Conservation (phyloP, 768 basidiomycete species). For the Termitomyces sp. region DNA sequence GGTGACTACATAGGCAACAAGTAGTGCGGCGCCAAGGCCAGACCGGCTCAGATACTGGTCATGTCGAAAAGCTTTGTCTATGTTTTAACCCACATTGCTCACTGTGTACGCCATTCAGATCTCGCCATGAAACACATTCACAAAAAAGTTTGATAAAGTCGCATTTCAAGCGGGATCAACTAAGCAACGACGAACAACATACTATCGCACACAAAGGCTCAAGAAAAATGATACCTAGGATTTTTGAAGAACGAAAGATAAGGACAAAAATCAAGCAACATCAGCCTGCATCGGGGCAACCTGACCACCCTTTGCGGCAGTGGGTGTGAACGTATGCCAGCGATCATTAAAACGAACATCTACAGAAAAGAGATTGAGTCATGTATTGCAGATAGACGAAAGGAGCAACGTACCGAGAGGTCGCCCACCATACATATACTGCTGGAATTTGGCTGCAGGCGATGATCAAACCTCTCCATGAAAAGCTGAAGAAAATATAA, state of each 20-base stretch:
- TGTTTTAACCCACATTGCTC: no score
- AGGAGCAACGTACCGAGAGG: conserved; percentile 61
- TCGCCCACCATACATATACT: conserved; percentile 92
- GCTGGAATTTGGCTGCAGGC: conserved; percentile 81
- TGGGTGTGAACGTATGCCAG: conserved; percentile 90
- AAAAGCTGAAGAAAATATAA: background rate
- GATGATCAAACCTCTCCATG: conserved; percentile 3
- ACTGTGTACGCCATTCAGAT: no score
- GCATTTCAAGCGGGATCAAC: background rate
- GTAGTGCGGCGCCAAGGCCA: no score
- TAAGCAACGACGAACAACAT: background rate
- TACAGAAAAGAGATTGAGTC: conserved; percentile 22
- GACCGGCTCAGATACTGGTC: no score
- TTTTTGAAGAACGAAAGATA: background rate
- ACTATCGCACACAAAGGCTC: background rate
- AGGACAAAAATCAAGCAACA: conserved; percentile 8
- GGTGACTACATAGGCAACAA: no score
- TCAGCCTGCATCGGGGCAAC: conserved; percentile 67
- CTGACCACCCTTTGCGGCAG: conserved; percentile 86
- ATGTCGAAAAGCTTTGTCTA: no score
- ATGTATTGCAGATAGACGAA: conserved; percentile 1
- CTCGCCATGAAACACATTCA: background rate
- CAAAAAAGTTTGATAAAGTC: background rate
- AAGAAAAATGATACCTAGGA: background rate
- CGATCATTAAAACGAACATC: conserved; percentile 95